These are phyloP conservation scores for Peribolospora kevripleyi DNA, from an alignment of 768 basidiomycete species.

Conservation along the genomic window DNA sequence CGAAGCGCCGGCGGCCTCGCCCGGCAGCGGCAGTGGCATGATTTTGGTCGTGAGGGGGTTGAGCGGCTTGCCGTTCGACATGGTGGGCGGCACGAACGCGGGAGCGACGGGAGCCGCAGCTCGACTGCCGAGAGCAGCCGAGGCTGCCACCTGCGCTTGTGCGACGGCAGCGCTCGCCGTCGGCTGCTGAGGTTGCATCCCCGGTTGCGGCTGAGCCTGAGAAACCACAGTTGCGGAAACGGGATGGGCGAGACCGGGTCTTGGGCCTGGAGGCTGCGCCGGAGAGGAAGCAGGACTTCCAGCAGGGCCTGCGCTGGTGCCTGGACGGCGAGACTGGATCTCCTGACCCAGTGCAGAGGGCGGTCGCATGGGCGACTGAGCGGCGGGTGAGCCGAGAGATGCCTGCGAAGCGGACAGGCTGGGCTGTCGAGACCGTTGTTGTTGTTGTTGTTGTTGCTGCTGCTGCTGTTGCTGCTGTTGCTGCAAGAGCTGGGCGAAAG, in stretches of 20 bases:
- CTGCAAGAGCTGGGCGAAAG: not conserved
- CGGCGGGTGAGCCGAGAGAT: not conserved
- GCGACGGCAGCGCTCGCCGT: no score
- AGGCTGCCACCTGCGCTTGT: not conserved
- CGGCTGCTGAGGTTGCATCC: no score
- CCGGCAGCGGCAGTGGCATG: not conserved
- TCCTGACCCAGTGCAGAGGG: no score
- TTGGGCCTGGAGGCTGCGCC: no score
- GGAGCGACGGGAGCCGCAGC: conserved; percentile 2
- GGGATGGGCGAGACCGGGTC: no score
- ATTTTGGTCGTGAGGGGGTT: not conserved
- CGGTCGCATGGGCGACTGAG: not conserved
- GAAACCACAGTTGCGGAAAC: no score
- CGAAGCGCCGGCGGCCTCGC: not conserved
- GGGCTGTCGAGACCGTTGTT: not conserved
- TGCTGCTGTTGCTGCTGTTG: not conserved
- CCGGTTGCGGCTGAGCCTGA: no score
- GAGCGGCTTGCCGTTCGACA: conserved; percentile 2
- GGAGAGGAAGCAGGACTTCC: no score
- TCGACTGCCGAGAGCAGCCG: no score
- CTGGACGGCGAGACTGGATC: no score
- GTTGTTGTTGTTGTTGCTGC: not conserved
- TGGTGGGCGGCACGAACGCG: not conserved
- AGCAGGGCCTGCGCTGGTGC: no score
- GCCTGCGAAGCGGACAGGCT: not conserved